Evolutionary conservation across 2,329 filamentous ascomycete species (phyloP).

Genomic region (Aureobasidium leucospermi): DNA sequence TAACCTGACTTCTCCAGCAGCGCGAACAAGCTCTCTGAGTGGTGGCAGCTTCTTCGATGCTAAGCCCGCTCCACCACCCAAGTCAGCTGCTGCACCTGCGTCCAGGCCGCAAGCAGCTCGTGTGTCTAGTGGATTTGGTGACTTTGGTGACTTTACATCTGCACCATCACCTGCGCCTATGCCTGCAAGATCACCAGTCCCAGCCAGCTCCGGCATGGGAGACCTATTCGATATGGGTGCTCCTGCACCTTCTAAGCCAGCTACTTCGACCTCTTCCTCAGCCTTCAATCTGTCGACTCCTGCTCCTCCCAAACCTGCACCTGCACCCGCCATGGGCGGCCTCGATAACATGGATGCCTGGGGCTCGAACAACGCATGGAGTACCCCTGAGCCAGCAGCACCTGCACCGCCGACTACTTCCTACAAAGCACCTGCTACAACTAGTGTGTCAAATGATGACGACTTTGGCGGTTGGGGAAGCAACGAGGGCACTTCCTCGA

Average conservation of each 20-base stretch:
- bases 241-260: conserved; percentile 28
- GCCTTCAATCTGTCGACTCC: conserved; percentile 73
- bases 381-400: conserved; percentile 48
- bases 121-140: conserved; percentile 44
- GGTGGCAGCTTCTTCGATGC: conserved; percentile 81
- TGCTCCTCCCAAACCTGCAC: conserved; percentile 30
- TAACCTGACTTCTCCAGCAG: conserved; percentile 47
- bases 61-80: conserved; percentile 35
- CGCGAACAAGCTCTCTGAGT: conserved; percentile 40
- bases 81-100: conserved; percentile 43
- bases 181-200: conserved; percentile 36
- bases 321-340: conserved; percentile 31
- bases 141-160: conserved; percentile 55
- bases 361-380: conserved; percentile 80
- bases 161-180: conserved; percentile 48
- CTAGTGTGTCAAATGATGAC: conserved; percentile 40
- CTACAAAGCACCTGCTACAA: conserved; percentile 32
- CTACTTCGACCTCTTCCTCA: conserved; percentile 45
- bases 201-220: conserved; percentile 48
- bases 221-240: conserved; percentile 74
- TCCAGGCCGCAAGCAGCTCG: conserved; percentile 40
- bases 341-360: conserved; percentile 64
- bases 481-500: conserved; percentile 38
- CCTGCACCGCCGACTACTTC: conserved; percentile 26
- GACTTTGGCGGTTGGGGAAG: conserved; percentile 58